Conservation (phyloP, 2,329 filamentous ascomycete genomes). For the Ilyonectria mors-panacis region DNA sequence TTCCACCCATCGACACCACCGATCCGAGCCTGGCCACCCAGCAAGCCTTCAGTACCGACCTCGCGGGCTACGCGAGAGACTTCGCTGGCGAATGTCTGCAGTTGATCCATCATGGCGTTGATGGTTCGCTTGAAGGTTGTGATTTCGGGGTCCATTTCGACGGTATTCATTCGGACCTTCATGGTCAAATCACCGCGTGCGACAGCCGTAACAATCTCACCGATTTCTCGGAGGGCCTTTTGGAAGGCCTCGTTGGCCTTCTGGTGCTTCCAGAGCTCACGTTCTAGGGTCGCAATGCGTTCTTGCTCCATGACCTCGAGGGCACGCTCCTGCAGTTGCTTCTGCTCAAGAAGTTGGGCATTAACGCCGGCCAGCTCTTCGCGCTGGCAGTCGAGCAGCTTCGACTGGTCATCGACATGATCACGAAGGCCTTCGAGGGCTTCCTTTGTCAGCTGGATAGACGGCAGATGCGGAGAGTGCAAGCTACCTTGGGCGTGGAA, state of each 20-base stretch:
- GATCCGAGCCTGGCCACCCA: constrained; percentile 94
- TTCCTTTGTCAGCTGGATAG: constrained; percentile 78
- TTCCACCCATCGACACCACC: constrained; percentile 93
- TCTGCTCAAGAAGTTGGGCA: constrained; percentile 87
- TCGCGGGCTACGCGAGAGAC: constrained; percentile 95
- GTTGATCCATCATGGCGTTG: constrained; percentile 99
- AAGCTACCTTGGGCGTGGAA: constrained; percentile 60
- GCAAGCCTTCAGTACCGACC: constrained; percentile 94
- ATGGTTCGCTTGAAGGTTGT: constrained; percentile 98
- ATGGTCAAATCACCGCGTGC: constrained; percentile 96
- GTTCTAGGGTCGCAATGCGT: constrained; percentile 90
- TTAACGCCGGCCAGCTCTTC: constrained; percentile 89
- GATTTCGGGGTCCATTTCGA: constrained; percentile 98
- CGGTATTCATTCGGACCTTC: constrained; percentile 94
- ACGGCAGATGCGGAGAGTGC: constrained; percentile 54
- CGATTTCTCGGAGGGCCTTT: constrained; percentile 95
- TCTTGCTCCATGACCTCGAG: constrained; percentile 87
- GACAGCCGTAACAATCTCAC: constrained; percentile 96
- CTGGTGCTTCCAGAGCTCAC: constrained; percentile 96
- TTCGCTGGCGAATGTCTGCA: constrained; percentile 96
- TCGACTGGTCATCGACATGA: constrained; percentile 93
- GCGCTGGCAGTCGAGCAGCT: constrained; percentile 89
- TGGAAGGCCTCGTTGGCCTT: constrained; percentile 99
- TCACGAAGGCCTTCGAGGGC: constrained; percentile 89
- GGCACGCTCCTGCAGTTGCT: constrained; percentile 85